phyloP scores from a whole-genome alignment of 208 protist species.

The Acanthamoeba healyi region DNA sequence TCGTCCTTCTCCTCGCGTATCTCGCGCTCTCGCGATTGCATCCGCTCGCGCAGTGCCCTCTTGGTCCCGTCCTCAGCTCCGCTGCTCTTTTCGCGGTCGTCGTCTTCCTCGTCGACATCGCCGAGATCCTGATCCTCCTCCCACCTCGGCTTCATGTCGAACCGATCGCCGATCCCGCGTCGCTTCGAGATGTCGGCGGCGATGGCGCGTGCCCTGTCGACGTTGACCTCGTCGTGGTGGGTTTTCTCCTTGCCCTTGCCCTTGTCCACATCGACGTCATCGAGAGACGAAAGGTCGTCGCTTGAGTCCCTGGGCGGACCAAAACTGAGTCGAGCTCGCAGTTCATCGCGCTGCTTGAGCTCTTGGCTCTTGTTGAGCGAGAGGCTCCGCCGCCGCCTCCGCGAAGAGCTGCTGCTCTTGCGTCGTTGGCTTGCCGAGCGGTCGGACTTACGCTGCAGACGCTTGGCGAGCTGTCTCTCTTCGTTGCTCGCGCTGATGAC shows the following conservation, averaged over 20 bases:
- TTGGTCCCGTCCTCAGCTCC: background rate
- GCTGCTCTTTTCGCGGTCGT: background rate
- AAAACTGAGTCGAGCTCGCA: background rate
- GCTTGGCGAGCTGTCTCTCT: background rate
- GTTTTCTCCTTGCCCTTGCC: slow-evolving; percentile 33
- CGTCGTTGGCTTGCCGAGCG: background rate
- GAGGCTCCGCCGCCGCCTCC: background rate
- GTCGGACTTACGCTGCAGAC: background rate
- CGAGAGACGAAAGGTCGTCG: background rate
- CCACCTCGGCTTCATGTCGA: background rate
- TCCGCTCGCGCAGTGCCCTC: background rate
- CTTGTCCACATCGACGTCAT: background rate
- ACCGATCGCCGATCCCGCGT: background rate
- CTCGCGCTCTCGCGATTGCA: background rate
- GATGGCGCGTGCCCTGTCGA: background rate
- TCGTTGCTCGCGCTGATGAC: slow-evolving; percentile 1
- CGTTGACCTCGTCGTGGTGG: background rate
- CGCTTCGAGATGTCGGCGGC: background rate
- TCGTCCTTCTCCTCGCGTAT: background rate
- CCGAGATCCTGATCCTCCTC: slow-evolving; percentile 2
- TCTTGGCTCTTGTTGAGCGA: background rate
- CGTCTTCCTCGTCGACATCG: background rate
- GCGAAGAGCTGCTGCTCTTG: background rate
- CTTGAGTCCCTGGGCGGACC: background rate
- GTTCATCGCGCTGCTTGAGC: background rate